Evolutionary conservation across 768 basidiomycete species (phyloP).

Genomic region (Lactarius sp.): DNA sequence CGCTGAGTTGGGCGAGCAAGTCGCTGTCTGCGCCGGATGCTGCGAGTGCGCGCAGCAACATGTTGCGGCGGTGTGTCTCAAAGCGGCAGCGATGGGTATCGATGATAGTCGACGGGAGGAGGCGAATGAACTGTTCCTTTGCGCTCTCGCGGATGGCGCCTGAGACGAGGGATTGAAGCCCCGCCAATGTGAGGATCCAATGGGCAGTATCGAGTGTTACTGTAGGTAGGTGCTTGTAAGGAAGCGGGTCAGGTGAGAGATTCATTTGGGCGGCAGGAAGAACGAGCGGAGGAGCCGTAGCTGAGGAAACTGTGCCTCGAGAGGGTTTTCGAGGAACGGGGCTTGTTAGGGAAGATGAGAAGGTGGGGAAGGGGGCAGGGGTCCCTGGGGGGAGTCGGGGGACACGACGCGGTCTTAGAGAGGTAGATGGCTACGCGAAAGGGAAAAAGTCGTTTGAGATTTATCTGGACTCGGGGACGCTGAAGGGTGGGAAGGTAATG

Average conservation of each 20-base stretch:
- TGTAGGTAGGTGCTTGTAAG: conserved; percentile 22
- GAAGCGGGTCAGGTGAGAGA: conserved; percentile 20
- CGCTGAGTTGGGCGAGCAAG: conserved; percentile 20
- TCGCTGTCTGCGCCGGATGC: conserved; percentile 19
- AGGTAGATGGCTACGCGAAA: background rate
- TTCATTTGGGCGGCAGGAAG: conserved; percentile 10
- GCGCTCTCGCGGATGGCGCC: conserved; percentile 26
- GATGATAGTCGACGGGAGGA: conserved; percentile 19
- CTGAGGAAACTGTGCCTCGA: background rate
- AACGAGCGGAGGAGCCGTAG: background rate
- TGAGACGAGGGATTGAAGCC: conserved; percentile 25
- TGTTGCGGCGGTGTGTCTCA: conserved; percentile 22
- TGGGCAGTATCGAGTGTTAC: conserved; percentile 24
- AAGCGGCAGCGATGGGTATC: conserved; percentile 22
- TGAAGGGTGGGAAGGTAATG: background rate
- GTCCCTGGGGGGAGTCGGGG: conserved; percentile 8
- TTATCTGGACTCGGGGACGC: background rate
- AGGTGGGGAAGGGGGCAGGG: background rate
- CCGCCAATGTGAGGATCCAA: conserved; percentile 25
- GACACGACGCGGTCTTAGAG: background rate
- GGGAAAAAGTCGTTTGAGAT: background rate
- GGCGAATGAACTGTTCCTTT: conserved; percentile 25
- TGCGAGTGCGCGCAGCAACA: conserved; percentile 22
- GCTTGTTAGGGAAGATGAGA: background rate
- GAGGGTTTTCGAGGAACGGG: conserved; percentile 11